These are phyloP conservation scores for Pleurotus djamor DNA, from an alignment of 768 basidiomycete genomes.

Conservation along the genomic window DNA sequence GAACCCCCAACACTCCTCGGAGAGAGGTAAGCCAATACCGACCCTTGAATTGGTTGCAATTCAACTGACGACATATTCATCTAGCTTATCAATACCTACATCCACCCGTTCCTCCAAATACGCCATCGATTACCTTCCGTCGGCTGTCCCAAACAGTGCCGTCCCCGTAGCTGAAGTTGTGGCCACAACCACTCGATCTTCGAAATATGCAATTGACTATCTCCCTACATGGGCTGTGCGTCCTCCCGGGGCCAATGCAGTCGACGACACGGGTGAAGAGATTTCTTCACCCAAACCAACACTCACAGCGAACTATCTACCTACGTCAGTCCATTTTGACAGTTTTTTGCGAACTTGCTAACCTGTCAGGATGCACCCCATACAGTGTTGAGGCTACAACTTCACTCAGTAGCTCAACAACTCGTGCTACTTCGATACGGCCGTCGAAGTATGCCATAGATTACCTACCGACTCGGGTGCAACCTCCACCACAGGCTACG, in stretches of 20 bases:
- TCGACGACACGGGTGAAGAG: not conserved
- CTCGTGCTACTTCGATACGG: not conserved
- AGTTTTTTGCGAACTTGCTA: not conserved
- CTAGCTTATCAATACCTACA: not conserved
- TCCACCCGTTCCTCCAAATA: not conserved
- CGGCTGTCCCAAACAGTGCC: not conserved
- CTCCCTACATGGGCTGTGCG: constrained; percentile 3
- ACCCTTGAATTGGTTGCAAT: not conserved
- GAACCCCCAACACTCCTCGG: not conserved
- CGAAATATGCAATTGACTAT: constrained; percentile 3
- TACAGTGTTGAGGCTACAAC: not conserved
- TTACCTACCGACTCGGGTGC: not conserved
- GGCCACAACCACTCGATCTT: not conserved
- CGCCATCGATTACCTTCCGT: not conserved
- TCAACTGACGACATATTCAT: not conserved
- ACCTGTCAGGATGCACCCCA: not conserved
- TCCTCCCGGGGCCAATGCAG: not conserved
- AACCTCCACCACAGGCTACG: not conserved
- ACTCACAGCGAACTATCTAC: not conserved
- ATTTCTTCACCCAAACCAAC: not conserved
- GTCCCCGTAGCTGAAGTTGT: not conserved
- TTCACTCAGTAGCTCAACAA: not conserved
- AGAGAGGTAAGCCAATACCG: not conserved
- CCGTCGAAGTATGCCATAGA: not conserved
- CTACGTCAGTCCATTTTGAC: not conserved